These are phyloP conservation scores for Dendrobium huoshanense DNA, from an alignment of 106 monocot species.

Conservation along the genomic window DNA sequence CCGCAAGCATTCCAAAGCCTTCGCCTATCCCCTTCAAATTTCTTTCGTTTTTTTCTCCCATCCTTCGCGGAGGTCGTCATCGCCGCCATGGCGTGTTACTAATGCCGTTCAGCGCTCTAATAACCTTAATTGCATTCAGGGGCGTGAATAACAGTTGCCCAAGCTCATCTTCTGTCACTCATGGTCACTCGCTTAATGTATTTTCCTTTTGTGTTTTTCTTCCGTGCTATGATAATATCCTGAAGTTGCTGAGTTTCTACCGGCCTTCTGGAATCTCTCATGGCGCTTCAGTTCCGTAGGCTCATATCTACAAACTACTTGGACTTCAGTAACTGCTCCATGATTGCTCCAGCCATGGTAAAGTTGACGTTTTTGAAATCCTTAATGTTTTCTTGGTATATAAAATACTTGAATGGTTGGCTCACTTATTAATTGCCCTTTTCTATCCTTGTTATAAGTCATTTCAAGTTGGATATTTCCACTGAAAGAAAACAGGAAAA, in stretches of 20 bases:
- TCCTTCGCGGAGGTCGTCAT: too few relatives aligned
- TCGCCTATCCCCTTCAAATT: too few relatives aligned
- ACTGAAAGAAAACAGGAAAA: too few relatives aligned
- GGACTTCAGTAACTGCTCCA: background rate
- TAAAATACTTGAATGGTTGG: background rate
- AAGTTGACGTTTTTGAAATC: background rate
- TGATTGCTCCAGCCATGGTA: slow-evolving; percentile 6
- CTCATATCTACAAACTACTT: background rate
- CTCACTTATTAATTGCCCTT: too few relatives aligned
- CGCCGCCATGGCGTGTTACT: too few relatives aligned
- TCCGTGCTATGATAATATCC: background rate
- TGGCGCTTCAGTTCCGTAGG: slow-evolving; percentile 2
- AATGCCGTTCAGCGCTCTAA: too few relatives aligned
- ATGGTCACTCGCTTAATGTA: background rate
- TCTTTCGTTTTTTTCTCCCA: too few relatives aligned
- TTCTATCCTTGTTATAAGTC: too few relatives aligned
- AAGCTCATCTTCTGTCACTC: background rate
- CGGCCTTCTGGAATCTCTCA: background rate
- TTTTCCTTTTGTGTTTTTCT: background rate
- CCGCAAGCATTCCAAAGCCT: too few relatives aligned
- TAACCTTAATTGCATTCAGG: too few relatives aligned
- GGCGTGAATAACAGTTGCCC: background rate
- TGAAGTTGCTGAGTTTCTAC: background rate
- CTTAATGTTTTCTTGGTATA: too few relatives aligned
- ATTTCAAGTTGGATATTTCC: too few relatives aligned